Evolutionary conservation across 2,329 filamentous ascomycete species (phyloP).

Genomic region (Fusarium dlaminii): DNA sequence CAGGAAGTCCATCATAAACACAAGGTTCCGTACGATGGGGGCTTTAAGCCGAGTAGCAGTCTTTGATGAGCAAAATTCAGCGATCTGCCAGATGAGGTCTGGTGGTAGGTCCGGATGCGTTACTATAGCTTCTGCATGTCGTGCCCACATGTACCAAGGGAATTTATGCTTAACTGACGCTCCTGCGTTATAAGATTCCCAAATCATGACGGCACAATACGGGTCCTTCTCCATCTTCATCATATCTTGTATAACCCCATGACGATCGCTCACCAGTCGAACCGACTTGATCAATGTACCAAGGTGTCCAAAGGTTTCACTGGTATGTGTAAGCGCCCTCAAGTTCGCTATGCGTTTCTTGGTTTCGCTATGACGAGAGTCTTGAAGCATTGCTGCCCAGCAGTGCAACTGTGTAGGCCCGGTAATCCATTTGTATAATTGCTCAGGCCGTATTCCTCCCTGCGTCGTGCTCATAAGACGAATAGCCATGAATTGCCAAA

Average conservation of each 20-base stretch:
- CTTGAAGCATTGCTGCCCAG: constrained; percentile 10
- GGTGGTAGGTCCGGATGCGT: constrained; percentile 42
- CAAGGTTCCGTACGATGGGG: constrained; percentile 1
- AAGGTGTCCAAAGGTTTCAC: constrained; percentile 19
- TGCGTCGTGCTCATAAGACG: constrained; percentile 9
- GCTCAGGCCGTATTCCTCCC: constrained; percentile 3
- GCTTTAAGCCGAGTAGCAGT: not conserved
- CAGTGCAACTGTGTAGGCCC: not conserved
- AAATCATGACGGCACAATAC: constrained; percentile 8
- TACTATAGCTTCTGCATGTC: constrained; percentile 47
- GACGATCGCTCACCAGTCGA: not conserved
- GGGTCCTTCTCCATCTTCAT: not conserved
- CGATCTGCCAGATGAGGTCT: constrained; percentile 42
- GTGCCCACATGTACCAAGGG: constrained; percentile 48
- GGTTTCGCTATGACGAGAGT: not conserved
- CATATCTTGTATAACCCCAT: constrained; percentile 1
- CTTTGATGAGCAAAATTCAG: constrained; percentile 33
- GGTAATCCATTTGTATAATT: not conserved
- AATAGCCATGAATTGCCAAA: constrained; percentile 13
- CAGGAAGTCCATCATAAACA: constrained; percentile 40
- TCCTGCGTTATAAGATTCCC: constrained; percentile 18
- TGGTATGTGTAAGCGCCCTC: not conserved
- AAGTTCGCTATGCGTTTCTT: constrained; percentile 6
- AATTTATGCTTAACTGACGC: constrained; percentile 30
- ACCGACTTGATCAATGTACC: constrained; percentile 2